Evolutionary conservation across 768 basidiomycete genomes (phyloP), one percentile per base, ranked within the genome.

Genomic region (Mycena vulgaris): DNA sequence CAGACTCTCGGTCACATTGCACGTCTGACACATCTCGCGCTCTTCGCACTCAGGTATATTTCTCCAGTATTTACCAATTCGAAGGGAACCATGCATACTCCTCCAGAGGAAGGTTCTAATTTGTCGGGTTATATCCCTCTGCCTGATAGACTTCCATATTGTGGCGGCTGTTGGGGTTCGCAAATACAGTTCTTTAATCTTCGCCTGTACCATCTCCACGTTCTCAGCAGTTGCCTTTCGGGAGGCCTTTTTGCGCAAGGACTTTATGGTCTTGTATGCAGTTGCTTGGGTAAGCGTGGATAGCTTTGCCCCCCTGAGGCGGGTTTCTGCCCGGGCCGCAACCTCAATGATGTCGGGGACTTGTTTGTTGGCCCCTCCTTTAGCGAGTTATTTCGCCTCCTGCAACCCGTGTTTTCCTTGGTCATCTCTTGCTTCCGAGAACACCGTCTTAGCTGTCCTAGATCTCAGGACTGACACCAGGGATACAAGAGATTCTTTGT

Each of bases 11-110:
- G 11, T 16, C 7, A 30, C 51, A 3, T 17, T 17, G 16, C 51
- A 52, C 6, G 3, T 27, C 17, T 31, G 27, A 19, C 51, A 52
- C 5, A 3, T 53, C 31, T 5, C 52, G 3, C 52, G 52, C 6
- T 72, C 68, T 35, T 66, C 71, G 28, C 5, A 61, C 4, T n/a
- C 42, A 1, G 71, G 71, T 19, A 73, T 73, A 39, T 69, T 13
- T 13, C n/a, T 5, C 71, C 71, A 73, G 57, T 60, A 69, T 17
- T 51, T 53, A 6, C 71, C 71, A 1, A 73, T 23, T 25, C 51
- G 31, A 21, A 52, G 57, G 0, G 62, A 56, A 0, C 57, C 39
- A 45, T 73, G 71, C 13, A 69, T 14, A 1, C 37, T 31, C n/a
- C 51, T 52, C 35, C 37, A 73, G 21, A 66, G 27, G 51, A 69